Percentiles rank a stretch among this genome's conserved stretches.
Evolutionary conservation across 306 rosid species (phyloP).

Genomic region (Pyrus betulifolia): DNA sequence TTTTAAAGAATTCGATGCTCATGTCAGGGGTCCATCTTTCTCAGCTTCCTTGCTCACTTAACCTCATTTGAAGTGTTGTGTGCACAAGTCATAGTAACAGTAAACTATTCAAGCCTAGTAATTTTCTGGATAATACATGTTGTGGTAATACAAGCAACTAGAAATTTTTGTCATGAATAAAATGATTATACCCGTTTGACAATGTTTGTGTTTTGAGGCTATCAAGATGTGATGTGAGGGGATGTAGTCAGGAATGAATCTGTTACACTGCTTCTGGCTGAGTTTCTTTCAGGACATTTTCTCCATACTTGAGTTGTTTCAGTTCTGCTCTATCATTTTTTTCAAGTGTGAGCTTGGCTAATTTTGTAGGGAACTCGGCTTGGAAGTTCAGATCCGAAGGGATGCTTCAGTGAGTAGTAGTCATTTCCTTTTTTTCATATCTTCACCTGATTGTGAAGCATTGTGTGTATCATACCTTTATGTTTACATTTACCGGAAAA

Average conservation of each 20-base stretch:
- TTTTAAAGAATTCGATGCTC: background rate
- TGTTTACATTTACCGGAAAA: background rate
- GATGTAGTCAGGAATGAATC: background rate
- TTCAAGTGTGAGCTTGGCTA: constrained; percentile 1
- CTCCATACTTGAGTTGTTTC: background rate
- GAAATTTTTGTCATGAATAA: background rate
- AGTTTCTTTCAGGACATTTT: background rate
- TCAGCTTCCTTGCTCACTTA: background rate
- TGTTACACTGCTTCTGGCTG: background rate
- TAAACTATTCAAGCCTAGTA: background rate
- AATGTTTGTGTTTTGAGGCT: background rate
- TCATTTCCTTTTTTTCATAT: background rate
- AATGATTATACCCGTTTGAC: background rate
- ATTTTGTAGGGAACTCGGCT: constrained; percentile 90
- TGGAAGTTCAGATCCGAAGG: constrained; percentile 98
- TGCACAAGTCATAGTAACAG: background rate
- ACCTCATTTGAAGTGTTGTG: background rate
- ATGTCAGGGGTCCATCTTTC: background rate
- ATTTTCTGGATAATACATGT: background rate
- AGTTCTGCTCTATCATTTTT: background rate
- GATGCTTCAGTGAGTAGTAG: constrained; percentile 86
- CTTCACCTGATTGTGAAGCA: constrained; percentile 14
- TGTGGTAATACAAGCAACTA: background rate
- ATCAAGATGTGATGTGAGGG: background rate
- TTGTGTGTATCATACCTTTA: constrained; percentile 6